Conservation (phyloP, 169 alveolate species). For the Toxoplasma gondii region DNA sequence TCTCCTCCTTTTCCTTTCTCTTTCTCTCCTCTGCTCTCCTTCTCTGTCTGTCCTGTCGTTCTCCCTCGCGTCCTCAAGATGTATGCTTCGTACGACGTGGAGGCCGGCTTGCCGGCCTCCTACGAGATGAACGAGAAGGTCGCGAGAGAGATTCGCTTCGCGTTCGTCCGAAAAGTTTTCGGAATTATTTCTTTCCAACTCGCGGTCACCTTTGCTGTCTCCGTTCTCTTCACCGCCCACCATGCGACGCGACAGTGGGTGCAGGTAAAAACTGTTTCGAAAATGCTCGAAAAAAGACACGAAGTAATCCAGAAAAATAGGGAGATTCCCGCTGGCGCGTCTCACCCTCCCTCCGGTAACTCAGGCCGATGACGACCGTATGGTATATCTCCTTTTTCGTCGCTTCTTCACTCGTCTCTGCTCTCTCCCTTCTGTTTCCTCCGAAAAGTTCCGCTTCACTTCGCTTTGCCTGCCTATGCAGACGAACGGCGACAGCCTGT, state of each 20-base stretch:
- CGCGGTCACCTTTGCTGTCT: neutral
- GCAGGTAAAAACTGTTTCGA: neutral
- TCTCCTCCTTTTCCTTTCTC: neutral
- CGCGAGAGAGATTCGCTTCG: constrained; percentile 22
- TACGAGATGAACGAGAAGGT: neutral
- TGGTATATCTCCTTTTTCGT: neutral
- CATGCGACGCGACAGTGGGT: neutral
- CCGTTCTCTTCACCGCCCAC: neutral
- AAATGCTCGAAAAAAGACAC: too few relatives aligned
- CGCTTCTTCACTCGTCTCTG: neutral
- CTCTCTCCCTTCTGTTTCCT: neutral
- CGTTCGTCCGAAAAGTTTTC: constrained; percentile 16
- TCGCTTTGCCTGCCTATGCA: neutral
- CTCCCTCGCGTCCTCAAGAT: neutral
- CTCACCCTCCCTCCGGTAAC: too few relatives aligned
- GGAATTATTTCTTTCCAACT: neutral
- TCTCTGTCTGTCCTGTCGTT: neutral
- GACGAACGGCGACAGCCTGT: neutral
- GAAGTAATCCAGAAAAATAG: too few relatives aligned
- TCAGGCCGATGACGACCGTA: too few relatives aligned
- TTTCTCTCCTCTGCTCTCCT: neutral
- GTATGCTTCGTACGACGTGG: constrained; percentile 32
- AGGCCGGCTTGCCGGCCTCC: neutral
- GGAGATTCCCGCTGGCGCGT: too few relatives aligned
- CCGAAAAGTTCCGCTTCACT: too few relatives aligned